Evolutionary conservation across 805 yeast species (phyloP).

Genomic region (Metschnikowia kofuensis): DNA sequence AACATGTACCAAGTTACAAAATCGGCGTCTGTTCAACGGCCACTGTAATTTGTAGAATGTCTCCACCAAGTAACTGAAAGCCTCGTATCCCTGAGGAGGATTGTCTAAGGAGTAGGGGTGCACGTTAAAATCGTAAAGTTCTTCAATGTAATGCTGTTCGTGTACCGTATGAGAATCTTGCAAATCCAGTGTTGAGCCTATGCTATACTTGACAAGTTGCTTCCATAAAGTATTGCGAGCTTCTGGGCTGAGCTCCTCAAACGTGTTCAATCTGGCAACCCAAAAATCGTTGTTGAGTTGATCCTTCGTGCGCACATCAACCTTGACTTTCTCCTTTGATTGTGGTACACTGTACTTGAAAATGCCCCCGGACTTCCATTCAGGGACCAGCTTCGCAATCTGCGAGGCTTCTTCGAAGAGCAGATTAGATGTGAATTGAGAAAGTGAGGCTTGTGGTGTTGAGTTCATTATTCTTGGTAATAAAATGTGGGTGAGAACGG

Average conservation of each 20-base stretch:
- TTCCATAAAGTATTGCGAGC: conserved; percentile 11
- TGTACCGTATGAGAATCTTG: conserved; percentile 32
- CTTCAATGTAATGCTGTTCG: conserved; percentile 36
- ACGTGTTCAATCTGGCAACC: conserved; percentile 18
- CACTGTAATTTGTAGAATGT: conserved; percentile 34
- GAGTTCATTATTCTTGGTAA: conserved; percentile 10
- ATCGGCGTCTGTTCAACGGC: conserved; percentile 34
- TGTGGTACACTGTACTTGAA: conserved; percentile 16
- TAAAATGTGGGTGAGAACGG: neutral
- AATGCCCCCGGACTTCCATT: conserved; percentile 14
- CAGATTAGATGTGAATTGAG: conserved; percentile 4
- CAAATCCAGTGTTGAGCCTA: conserved; percentile 15
- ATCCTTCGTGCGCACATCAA: conserved; percentile 11
- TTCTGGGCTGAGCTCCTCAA: conserved; percentile 12
- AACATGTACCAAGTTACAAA: conserved; percentile 36
- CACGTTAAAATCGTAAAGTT: conserved; percentile 25
- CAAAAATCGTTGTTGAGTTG: conserved; percentile 17
- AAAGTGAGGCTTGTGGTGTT: conserved; percentile 7
- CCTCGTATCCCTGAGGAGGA: conserved; percentile 14
- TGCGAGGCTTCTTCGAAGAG: conserved; percentile 10
- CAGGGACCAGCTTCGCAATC: conserved; percentile 11
- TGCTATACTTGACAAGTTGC: conserved; percentile 11
- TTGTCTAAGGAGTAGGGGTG: conserved; percentile 16
- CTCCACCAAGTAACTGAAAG: conserved; percentile 29
- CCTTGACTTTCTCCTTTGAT: conserved; percentile 11